Base-by-base conservation (phyloP, 2,329 filamentous ascomycete species). In the Hypoxylon sp. region DNA sequence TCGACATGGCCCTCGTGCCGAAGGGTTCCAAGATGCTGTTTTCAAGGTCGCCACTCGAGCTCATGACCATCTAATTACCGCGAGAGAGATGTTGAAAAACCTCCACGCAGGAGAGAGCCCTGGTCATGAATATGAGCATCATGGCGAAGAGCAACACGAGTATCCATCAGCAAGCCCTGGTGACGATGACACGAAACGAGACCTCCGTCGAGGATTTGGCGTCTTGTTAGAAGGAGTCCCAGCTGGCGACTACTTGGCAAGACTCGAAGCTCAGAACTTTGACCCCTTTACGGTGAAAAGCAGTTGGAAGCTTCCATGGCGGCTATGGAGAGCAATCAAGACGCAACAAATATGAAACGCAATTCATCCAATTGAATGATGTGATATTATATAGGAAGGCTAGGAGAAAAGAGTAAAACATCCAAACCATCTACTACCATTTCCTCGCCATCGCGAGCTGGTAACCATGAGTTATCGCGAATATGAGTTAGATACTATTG, bases 21-120 rank as follows among this genome's bases (percentile, higher is more conserved):
- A 88, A 0, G 94, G 94, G 0, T 83, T 98, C 16, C 89, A 91
- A 65, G 95, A 99, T 78, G 95, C 94, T 2, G 88, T 98, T 0
- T 99, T 98, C 79, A 86, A 88, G 3, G 93, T 99, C 12, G 96
- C 96, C 0, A 99, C 96, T 0, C 88, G 95, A 37, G 96, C 96
- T 5, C 96, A 96, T 75, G 96, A 99, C 77, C 96, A 99, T 79
- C 83, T 99, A 32, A 97, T 97, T 71, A 98, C 95, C 0, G 95
- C 92, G 1, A 85, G 94, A 63, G 93, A 97, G 77, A 97, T 99
- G 94, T 79, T 98, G 65, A 90, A 89, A 74, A 93, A 92, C 73
- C 81, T 97, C 19, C 88, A 88, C 57, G 89, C 88, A 3, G 93
- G 94, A 1, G 81, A 91, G 71, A 89, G 88, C 51, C 87, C 92